A percentile compares a stretch with the other conserved stretches of the same genome.
phyloP scores from a whole-genome alignment of 768 basidiomycete species.

The Fomitopsis serialis region DNA sequence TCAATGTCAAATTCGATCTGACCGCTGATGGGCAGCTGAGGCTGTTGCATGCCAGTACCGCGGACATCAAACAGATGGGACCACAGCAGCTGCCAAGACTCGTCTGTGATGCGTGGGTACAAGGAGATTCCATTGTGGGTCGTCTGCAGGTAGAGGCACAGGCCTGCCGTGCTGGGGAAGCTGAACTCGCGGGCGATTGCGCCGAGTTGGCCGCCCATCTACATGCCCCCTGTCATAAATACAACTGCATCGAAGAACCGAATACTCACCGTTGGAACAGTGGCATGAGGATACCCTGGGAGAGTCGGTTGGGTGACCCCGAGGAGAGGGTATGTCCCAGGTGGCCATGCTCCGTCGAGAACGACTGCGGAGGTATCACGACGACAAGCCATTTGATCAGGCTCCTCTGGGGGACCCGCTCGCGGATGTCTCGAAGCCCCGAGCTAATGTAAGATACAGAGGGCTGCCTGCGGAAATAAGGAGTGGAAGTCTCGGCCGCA shows the following conservation, averaged over 20 bases:
- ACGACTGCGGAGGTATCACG: conserved; percentile 56
- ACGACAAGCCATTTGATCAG: conserved; percentile 52
- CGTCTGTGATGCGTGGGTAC: conserved; percentile 73
- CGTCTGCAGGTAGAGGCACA: conserved; percentile 76
- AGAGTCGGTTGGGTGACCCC: conserved; percentile 54
- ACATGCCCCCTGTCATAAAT: neutral
- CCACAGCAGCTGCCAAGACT: conserved; percentile 74
- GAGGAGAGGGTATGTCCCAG: conserved; percentile 53
- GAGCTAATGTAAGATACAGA: conserved; percentile 39
- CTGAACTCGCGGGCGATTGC: conserved; percentile 80
- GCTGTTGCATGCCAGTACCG: conserved; percentile 23
- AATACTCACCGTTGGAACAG: conserved; percentile 60
- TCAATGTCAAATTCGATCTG: conserved; percentile 89
- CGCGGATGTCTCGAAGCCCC: conserved; percentile 18
- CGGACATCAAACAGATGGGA: conserved; percentile 47
- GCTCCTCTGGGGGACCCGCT: conserved; percentile 18
- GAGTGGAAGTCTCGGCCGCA: conserved; percentile 8
- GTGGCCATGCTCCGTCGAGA: conserved; percentile 53
- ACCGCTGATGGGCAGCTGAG: conserved; percentile 60
- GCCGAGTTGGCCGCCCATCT: conserved; percentile 74
- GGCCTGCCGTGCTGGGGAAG: conserved; percentile 68
- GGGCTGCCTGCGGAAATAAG: conserved; percentile 13
- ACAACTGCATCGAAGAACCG: neutral
- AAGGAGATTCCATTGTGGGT: conserved; percentile 48
- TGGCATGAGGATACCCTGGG: conserved; percentile 71